Evolutionary conservation across 139 green algal genomes (phyloP), one percentile per base, ranked within the genome.

Genomic region (Marvania coccoides): DNA sequence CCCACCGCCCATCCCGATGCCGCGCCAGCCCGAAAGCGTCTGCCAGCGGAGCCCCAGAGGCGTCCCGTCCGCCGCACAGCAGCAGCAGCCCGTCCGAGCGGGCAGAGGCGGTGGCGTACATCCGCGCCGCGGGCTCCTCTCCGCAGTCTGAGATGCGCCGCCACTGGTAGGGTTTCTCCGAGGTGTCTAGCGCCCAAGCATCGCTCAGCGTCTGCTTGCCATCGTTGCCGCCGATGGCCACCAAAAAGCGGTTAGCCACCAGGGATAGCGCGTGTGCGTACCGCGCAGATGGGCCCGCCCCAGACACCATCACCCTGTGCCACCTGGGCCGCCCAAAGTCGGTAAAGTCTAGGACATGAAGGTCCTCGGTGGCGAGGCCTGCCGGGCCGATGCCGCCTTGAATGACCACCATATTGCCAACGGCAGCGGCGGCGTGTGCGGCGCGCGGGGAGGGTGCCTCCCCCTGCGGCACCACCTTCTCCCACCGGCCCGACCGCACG

Each of bases 81-180:
- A 99, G 84, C 63, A 99, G 77, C 62, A 99, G 75, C 5, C 94
- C 94, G 65, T 99, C 94, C n/a, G 71, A 77, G 10, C 94, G 76
- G 0, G 94, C 84, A 13, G 89, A 88, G 30, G 94, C 89, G 23
- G 93, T 94, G 7, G 94, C 92, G 64, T 99, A 99, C 94, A 98
- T 99, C 67, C 90, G 90, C 9, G 86, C 70, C 0, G 79, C 81
- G 1, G 90, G 89, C 75, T 86, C 89, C 28, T 94, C 89, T 1
- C 81, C 87, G n/a, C 80, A 76, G 39, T 94, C 88, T 1, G 69
- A 82, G 40, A 98, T 94, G 59, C 90, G 91, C 13, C 81, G 83
- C 94, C 94, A 99, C 61, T 90, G 83, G 80, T 99, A 99, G 2
- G 94, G 94, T 80, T 99, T 99, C 61, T 97, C 90, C n/a, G 81